These are phyloP conservation scores for Boeremia lycopersici DNA, from an alignment of 2,329 filamentous ascomycete genomes.

Conservation along the genomic window DNA sequence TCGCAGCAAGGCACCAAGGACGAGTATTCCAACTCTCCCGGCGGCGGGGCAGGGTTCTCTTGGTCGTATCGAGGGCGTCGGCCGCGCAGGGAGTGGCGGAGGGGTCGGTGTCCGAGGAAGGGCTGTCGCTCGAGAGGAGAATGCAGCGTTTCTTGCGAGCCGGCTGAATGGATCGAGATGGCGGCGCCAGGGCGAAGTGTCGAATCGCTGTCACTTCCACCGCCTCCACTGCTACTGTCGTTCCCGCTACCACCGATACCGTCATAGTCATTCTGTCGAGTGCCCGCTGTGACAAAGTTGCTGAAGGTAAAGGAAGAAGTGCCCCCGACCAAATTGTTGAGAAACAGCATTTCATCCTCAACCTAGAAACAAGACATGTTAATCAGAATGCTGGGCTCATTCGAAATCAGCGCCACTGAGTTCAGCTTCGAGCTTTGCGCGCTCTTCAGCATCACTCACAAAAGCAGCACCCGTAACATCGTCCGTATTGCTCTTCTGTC, in stretches of 20 bases:
- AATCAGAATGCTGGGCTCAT: constrained; percentile 20
- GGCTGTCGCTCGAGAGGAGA: neutral
- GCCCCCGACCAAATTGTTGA: neutral
- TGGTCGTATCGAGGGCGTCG: neutral
- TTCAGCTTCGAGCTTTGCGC: constrained; percentile 43
- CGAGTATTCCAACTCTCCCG: too few species aligned
- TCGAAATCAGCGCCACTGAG: constrained; percentile 36
- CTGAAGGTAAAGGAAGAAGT: neutral
- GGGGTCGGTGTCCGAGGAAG: neutral
- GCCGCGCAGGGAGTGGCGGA: too few species aligned
- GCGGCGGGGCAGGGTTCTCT: too few species aligned
- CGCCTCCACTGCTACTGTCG: neutral
- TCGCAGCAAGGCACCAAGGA: too few species aligned
- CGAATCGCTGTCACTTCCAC: neutral
- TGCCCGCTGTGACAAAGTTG: neutral
- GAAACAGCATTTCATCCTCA: neutral
- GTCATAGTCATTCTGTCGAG: neutral
- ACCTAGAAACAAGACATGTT: neutral
- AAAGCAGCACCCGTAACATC: constrained; percentile 17
- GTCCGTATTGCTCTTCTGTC: constrained; percentile 33
- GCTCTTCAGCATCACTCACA: constrained; percentile 22
- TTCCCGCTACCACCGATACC: neutral
- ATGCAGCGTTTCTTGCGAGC: neutral
- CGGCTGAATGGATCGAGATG: neutral
- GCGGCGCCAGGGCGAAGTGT: neutral